A percentile compares a stretch with the other conserved stretches of the same genome.
These are phyloP conservation scores for Phytophthora lateralis DNA, from an alignment of 352 stramenopile genomes.

Conservation along the genomic window DNA sequence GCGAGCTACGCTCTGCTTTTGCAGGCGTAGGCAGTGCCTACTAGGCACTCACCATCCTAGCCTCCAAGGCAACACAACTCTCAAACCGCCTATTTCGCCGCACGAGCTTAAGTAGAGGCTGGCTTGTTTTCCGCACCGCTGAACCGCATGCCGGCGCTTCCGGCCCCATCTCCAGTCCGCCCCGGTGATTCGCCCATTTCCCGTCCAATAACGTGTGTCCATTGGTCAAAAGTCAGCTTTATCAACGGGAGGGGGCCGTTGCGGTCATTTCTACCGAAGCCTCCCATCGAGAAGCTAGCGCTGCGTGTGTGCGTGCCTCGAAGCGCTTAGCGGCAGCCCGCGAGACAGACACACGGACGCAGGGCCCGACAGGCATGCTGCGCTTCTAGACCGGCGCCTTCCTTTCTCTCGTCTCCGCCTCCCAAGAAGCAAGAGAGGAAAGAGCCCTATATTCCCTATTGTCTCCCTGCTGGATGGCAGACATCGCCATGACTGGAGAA, in stretches of 20 bases:
- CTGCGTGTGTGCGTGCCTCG: background rate
- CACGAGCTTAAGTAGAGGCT: background rate
- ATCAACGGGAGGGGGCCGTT: slow-evolving; percentile 29
- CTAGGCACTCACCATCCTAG: slow-evolving; percentile 33
- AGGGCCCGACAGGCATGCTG: slow-evolving; percentile 42
- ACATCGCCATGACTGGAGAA: slow-evolving; percentile 52
- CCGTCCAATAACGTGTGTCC: no score
- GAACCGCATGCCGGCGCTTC: background rate
- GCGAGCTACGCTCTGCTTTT: background rate
- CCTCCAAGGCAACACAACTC: slow-evolving; percentile 1
- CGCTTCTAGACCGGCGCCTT: slow-evolving; percentile 44
- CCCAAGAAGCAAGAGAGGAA: slow-evolving; percentile 25
- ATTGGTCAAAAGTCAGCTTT: slow-evolving; percentile 26
- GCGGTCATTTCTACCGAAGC: slow-evolving; percentile 38
- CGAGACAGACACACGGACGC: slow-evolving; percentile 22
- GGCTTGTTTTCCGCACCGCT: background rate
- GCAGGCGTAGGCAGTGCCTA: slow-evolving; percentile 26
- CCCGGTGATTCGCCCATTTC: slow-evolving; percentile 22
- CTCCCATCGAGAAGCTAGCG: slow-evolving; percentile 25
- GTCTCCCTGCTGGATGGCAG: slow-evolving; percentile 32
- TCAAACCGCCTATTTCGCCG: slow-evolving; percentile 29
- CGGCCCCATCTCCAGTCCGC: slow-evolving; percentile 6
- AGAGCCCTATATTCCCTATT: background rate
- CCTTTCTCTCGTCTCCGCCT: slow-evolving; percentile 34
- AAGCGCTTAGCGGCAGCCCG: background rate